Evolutionary conservation across 345 rosid species (phyloP).

Genomic region (Gossypium raimondii): DNA sequence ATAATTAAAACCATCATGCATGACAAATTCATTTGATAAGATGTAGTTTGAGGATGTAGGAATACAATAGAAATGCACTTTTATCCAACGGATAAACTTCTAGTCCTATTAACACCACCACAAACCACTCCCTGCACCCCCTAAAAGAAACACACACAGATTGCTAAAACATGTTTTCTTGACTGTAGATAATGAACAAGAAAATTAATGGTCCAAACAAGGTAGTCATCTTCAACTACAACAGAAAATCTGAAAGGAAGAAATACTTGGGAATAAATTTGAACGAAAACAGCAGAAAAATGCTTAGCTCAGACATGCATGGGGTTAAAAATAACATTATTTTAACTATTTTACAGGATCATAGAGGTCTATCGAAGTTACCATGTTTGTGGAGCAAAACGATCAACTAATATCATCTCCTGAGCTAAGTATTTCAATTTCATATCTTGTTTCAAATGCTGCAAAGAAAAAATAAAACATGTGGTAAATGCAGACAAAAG

Average conservation of each 20-base stretch:
- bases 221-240: not conserved
- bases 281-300: not conserved
- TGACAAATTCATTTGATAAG: not conserved
- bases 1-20: not conserved
- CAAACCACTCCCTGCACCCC: not conserved
- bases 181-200: not conserved
- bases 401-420: conserved; percentile 69
- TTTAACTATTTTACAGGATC: conserved; percentile 9
- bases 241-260: not conserved
- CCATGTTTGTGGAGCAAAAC: conserved; percentile 94
- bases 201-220: not conserved
- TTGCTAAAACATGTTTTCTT: not conserved
- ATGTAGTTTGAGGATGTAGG: not conserved
- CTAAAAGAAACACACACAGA: not conserved
- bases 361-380: conserved; percentile 28
- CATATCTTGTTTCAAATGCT: conserved; percentile 94
- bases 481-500: not conserved
- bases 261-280: not conserved
- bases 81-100: not conserved
- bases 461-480: conserved; percentile 17
- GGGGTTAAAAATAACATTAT: not conserved
- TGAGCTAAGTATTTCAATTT: conserved; percentile 82
- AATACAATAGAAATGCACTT: not conserved
- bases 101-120: not conserved
- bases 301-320: not conserved